Percentiles rank a stretch among this genome's conserved stretches.
Evolutionary conservation across 208 protist genomes (phyloP).

Genomic region (Angomonas deanei): DNA sequence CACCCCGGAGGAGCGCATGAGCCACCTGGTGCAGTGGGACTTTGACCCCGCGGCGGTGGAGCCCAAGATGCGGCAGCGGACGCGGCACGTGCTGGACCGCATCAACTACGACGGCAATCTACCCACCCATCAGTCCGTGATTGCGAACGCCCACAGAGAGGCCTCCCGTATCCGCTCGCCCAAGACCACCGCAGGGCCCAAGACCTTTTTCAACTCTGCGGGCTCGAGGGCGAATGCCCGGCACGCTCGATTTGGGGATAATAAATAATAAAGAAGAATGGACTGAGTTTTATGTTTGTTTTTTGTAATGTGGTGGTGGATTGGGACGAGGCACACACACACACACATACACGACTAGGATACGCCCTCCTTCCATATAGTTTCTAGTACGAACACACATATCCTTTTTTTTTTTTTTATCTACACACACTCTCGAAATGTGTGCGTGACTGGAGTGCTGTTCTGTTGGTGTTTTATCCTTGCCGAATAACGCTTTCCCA

Average conservation of each 20-base stretch:
- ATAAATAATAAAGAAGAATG: neutral
- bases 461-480: too few species aligned
- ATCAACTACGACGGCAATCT: conserved; percentile 86
- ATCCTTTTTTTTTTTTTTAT: neutral
- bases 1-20: conserved; percentile 80
- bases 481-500: neutral
- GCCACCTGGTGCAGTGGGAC: conserved; percentile 83
- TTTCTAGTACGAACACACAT: too few species aligned
- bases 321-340: too few species aligned
- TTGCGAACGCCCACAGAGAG: conserved; percentile 68
- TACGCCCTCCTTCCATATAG: too few species aligned
- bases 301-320: neutral
- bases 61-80: conserved; percentile 54
- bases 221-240: conserved; percentile 77
- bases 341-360: too few species aligned
- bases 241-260: conserved; percentile 37
- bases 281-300: neutral
- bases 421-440: neutral
- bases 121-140: conserved; percentile 71
- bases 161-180: conserved; percentile 52
- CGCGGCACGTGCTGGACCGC: conserved; percentile 72
- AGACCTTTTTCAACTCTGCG: conserved; percentile 83
- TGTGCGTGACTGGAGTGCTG: too few species aligned
- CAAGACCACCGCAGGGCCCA: conserved; percentile 32
- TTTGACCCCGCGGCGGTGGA: conserved; percentile 53